These are phyloP conservation scores for Lipomyces starkeyi DNA, from an alignment of 805 yeast species.

Conservation along the genomic window DNA sequence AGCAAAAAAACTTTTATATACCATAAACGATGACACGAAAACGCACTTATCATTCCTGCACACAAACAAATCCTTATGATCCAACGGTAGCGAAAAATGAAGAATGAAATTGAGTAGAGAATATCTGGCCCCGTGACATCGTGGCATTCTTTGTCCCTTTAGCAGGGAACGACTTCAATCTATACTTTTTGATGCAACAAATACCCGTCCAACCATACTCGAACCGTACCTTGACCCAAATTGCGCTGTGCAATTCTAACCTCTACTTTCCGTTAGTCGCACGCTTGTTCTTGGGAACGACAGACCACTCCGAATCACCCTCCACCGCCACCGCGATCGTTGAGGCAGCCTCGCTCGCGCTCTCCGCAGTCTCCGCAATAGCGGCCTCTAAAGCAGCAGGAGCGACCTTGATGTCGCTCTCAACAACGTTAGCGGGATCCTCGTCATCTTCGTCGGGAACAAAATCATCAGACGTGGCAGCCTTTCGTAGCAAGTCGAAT, in stretches of 20 bases:
- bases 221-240: neutral
- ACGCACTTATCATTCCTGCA: neutral
- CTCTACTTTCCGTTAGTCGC: slow-evolving; percentile 17
- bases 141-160: neutral
- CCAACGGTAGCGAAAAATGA: neutral
- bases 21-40: neutral
- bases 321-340: slow-evolving; percentile 31
- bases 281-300: slow-evolving; percentile 33
- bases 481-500: slow-evolving; percentile 29
- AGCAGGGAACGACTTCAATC: neutral
- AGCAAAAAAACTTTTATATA: slow-evolving; percentile 5
- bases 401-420: slow-evolving; percentile 12
- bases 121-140: neutral
- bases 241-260: neutral
- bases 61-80: slow-evolving; percentile 1
- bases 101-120: neutral
- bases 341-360: slow-evolving; percentile 15
- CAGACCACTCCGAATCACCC: slow-evolving; percentile 39
- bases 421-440: slow-evolving; percentile 16
- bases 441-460: slow-evolving; percentile 36
- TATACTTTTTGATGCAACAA: neutral
- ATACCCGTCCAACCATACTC: neutral
- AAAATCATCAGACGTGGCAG: slow-evolving; percentile 32
- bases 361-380: slow-evolving; percentile 17
- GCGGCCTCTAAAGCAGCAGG: slow-evolving; percentile 26